A percentile compares a stretch with the other conserved stretches of the same genome.
phyloP scores from a whole-genome alignment of 768 basidiomycete genomes.

The Russula sp. region DNA sequence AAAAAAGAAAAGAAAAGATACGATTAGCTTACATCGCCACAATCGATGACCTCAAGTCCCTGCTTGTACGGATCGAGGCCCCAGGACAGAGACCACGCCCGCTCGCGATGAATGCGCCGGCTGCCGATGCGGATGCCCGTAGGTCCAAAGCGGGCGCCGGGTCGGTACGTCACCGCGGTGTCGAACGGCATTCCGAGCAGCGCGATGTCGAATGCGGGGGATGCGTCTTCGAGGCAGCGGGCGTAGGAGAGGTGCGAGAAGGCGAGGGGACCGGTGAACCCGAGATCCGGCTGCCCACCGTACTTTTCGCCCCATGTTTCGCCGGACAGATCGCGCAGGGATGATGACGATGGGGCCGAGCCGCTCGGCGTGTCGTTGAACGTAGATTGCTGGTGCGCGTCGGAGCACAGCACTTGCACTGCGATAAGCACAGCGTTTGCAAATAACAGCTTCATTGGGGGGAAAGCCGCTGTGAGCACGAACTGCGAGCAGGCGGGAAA shows the following conservation, averaged over 20 bases:
- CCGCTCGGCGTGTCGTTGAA: not conserved
- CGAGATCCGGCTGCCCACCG: conserved; percentile 64
- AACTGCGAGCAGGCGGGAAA: too few relatives aligned
- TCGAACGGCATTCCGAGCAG: conserved; percentile 79
- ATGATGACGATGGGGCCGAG: not conserved
- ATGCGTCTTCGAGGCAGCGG: conserved; percentile 59
- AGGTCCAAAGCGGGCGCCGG: conserved; percentile 83
- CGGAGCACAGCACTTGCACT: not conserved
- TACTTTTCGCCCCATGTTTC: conserved; percentile 60
- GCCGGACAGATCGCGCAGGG: not conserved
- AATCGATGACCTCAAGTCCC: conserved; percentile 64
- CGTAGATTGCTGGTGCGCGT: conserved; percentile 5
- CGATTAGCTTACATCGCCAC: conserved; percentile 60
- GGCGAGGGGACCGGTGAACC: conserved; percentile 73
- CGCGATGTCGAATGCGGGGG: conserved; percentile 61
- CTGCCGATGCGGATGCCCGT: conserved; percentile 79
- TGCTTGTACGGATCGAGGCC: conserved; percentile 55
- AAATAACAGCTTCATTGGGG: not conserved
- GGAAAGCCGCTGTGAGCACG: too few relatives aligned
- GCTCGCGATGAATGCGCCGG: conserved; percentile 54
- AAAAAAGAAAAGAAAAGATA: not conserved
- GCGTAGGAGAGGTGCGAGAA: conserved; percentile 80
- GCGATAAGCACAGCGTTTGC: not conserved
- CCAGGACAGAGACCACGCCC: conserved; percentile 70
- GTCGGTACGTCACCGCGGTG: conserved; percentile 46